Conservation (phyloP, 305 asterid genomes). For the Rubia balearica region DNA sequence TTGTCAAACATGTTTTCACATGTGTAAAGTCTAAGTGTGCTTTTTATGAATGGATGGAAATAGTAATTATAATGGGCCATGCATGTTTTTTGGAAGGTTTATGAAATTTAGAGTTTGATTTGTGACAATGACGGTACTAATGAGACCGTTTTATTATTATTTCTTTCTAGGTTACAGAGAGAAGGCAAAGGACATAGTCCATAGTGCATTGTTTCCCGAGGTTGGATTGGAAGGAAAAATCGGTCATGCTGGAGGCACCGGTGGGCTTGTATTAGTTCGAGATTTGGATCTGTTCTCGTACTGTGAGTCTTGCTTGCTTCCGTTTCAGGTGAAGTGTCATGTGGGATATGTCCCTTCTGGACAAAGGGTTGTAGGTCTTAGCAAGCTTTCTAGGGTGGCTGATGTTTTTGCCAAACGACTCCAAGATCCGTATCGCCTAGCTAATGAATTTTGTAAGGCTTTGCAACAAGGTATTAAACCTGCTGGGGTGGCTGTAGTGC, state of each 20-base stretch:
- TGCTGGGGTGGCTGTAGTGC: slow-evolving; percentile 77
- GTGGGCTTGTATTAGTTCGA: slow-evolving; percentile 90
- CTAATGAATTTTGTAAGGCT: slow-evolving; percentile 59
- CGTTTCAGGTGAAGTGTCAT: slow-evolving; percentile 87
- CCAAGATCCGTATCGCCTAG: slow-evolving; percentile 78
- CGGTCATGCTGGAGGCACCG: slow-evolving; percentile 86
- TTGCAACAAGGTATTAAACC: slow-evolving; percentile 72
- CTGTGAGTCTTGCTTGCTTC: slow-evolving; percentile 92
- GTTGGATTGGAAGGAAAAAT: slow-evolving; percentile 64
- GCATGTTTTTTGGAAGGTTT: background rate
- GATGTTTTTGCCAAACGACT: slow-evolving; percentile 81
- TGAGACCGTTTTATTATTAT: background rate
- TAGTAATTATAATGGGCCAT: background rate
- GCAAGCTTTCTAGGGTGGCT: slow-evolving; percentile 90
- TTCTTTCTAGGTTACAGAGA: slow-evolving; percentile 58
- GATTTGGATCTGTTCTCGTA: slow-evolving; percentile 86
- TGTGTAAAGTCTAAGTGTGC: background rate
- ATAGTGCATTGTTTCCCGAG: slow-evolving; percentile 85
- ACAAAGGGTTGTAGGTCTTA: slow-evolving; percentile 74
- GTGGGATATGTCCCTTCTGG: slow-evolving; percentile 83
- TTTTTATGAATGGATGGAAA: background rate
- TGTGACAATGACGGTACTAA: background rate
- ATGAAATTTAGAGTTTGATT: background rate
- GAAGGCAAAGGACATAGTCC: slow-evolving; percentile 66
- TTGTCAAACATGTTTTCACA: background rate